A percentile compares a stretch with the other conserved stretches of the same genome.
Conservation (phyloP, 441 rosid genomes). For the Populus hybrid region DNA sequence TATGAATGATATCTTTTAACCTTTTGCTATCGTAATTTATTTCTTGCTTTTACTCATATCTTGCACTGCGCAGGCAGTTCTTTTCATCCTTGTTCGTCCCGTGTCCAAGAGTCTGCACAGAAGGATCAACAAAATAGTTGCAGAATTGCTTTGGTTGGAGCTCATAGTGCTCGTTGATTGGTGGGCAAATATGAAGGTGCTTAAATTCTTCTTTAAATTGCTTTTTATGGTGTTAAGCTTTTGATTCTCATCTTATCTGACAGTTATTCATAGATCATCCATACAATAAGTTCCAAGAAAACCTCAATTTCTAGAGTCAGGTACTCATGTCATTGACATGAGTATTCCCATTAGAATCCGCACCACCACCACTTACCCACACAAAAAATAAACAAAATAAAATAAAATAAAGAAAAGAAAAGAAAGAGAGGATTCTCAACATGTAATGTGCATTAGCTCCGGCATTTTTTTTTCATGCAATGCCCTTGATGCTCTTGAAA, state of each 20-base stretch:
- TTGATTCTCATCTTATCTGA: neutral
- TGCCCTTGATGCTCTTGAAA: neutral
- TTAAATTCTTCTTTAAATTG: neutral
- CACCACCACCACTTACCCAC: neutral
- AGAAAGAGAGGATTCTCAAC: neutral
- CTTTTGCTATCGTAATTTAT: neutral
- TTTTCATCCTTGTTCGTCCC: conserved; percentile 53
- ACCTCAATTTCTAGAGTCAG: neutral
- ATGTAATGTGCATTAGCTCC: neutral
- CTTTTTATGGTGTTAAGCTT: neutral
- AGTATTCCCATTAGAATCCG: neutral
- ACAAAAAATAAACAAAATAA: neutral
- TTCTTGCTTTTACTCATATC: neutral
- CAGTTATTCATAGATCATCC: neutral
- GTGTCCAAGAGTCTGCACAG: conserved; percentile 47
- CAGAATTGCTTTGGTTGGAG: conserved; percentile 61
- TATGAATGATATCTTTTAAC: neutral
- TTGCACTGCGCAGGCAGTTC: conserved; percentile 37
- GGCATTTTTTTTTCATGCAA: neutral
- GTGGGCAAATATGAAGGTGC: conserved; percentile 71
- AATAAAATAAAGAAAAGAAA: too few relatives aligned
- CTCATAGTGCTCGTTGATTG: conserved; percentile 73
- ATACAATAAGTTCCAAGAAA: neutral
- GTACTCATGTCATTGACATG: neutral
- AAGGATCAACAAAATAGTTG: conserved; percentile 51